Conservation (phyloP, 345 rosid genomes). For the Salix suchowensis region DNA sequence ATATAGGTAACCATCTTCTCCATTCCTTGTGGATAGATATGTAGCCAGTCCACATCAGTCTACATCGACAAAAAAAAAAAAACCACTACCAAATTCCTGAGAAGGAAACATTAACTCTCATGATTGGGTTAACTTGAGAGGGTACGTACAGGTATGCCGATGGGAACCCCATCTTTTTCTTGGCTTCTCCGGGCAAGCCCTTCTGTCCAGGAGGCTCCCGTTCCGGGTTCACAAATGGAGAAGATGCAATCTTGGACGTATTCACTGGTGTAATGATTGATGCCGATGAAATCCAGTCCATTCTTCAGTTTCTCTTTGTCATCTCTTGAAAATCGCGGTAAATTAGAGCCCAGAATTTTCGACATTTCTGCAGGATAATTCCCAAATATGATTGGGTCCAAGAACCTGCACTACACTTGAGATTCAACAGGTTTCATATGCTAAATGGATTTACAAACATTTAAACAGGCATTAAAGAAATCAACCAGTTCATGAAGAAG, state of each 20-base stretch:
- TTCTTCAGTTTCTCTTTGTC: slow-evolving; percentile 10
- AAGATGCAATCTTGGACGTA: slow-evolving; percentile 15
- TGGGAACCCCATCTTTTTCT: slow-evolving; percentile 9
- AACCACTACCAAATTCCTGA: neutral
- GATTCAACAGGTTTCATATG: neutral
- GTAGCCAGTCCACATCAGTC: slow-evolving; percentile 37
- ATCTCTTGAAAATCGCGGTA: slow-evolving; percentile 9
- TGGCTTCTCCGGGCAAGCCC: neutral
- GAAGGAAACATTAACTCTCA: no score
- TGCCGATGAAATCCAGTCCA: slow-evolving; percentile 18
- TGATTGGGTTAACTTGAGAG: neutral
- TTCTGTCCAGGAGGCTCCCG: slow-evolving; percentile 9
- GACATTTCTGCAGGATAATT: slow-evolving; percentile 20
- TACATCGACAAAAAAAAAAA: neutral
- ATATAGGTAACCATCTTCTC: slow-evolving; percentile 32
- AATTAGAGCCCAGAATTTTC: slow-evolving; percentile 4
- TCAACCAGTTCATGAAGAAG: slow-evolving; percentile 15
- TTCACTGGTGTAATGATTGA: slow-evolving; percentile 14
- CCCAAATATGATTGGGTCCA: slow-evolving; percentile 16
- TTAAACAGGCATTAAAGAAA: neutral
- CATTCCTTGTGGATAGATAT: slow-evolving; percentile 47
- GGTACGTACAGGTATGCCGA: slow-evolving; percentile 7
- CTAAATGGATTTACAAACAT: neutral
- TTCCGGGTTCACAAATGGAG: neutral
- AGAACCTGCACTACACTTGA: slow-evolving; percentile 5